Base-by-base conservation (phyloP, 2,329 filamentous ascomycete species). In the Fusarium tricinctum region DNA sequence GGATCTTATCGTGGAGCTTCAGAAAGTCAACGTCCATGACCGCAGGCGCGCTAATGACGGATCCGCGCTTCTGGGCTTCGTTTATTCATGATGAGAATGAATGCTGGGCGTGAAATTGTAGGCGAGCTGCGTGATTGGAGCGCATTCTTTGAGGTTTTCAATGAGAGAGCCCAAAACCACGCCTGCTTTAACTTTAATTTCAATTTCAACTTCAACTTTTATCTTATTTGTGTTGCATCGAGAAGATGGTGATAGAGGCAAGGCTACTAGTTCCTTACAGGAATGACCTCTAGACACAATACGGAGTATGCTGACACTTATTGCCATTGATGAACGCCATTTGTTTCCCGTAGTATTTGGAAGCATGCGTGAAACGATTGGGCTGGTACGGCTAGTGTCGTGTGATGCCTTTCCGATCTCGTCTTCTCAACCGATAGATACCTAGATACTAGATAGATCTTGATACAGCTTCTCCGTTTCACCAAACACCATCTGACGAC, bases 11-110 rank as follows among this genome's bases (percentile, higher is more conserved):
- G 63, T 73, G 66, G 68, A 73, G 60, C 55, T 65, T 69, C 50
- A 52, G 35, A 42, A 44, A 45, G 46, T 45, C 32, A 47, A 46
- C 22, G 28, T 48, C 28, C 39, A 43, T 38, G 39, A 55, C 63
- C 65, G 46, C 54, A 71, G 69, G 66, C 63, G 68, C 64, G 62
- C 68, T 70, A 73, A 70, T 65, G 49, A 66, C 67, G 70, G 72
- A 67, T 66, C 66, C 66, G 70, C 69, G 71, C 56, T 73, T 65
- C 58, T 46, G 26, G 43, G 46, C 28, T 49, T 60, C 48, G 38
- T 39, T 46, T 42, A 52, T 69, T 67, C 28, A 50, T 51, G 42
- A 30, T 57, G n/a, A 40, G 14, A 10, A 30, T 30, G 26, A 12
- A 28, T 9, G 28, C 28, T 30, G 10, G 28, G 10, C 28, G 28